phyloP scores from a whole-genome alignment of 169 alveolate genomes.

The Amoebophrya sp. region DNA sequence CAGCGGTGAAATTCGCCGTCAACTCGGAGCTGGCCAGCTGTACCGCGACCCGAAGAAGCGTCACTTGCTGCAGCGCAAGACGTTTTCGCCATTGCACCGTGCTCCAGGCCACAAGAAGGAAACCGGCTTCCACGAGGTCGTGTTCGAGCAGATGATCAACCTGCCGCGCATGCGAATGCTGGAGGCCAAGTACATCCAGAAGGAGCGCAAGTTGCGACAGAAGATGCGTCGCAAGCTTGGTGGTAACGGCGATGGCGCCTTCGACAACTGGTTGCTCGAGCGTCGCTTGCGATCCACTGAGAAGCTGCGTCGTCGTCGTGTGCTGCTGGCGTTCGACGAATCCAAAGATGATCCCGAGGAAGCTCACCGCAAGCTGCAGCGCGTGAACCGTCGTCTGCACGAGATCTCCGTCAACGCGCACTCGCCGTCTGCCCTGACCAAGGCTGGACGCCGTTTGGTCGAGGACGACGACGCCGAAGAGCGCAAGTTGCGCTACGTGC shows the following conservation, averaged over 20 bases:
- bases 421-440: background rate
- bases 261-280: background rate
- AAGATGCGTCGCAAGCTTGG: background rate
- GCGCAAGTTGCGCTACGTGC: background rate
- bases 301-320: background rate
- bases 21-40: background rate
- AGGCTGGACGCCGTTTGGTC: background rate
- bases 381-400: background rate
- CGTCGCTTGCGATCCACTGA: background rate
- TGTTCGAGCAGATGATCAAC: background rate
- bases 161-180: background rate
- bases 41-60: background rate
- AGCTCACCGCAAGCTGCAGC: background rate
- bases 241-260: background rate
- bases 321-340: background rate
- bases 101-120: background rate
- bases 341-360: background rate
- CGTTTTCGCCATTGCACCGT: background rate
- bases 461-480: background rate
- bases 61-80: background rate
- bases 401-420: background rate
- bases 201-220: background rate
- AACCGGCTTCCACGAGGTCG: background rate
- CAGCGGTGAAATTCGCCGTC: background rate
- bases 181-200: background rate